Evolutionary conservation across 1,284 basidiomycete species (phyloP).

Genomic region (Ganoderma lucidum): DNA sequence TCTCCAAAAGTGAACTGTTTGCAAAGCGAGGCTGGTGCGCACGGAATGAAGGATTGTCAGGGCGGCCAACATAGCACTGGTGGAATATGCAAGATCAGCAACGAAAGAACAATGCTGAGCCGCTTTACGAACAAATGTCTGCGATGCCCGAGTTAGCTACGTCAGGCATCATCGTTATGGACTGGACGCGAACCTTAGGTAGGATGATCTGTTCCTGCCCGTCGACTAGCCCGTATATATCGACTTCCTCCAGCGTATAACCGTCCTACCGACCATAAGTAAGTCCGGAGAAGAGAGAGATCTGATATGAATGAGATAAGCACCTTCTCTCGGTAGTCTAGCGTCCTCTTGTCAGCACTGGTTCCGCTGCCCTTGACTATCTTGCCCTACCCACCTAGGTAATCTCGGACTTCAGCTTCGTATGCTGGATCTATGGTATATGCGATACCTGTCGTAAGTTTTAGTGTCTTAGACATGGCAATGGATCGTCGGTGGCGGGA

Average conservation of each 20-base stretch:
- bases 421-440: slow-evolving; percentile 85
- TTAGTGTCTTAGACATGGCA: not conserved
- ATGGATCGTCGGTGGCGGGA: not conserved
- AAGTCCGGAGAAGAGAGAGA: not conserved
- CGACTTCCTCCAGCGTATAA: slow-evolving; percentile 73
- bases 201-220: slow-evolving; percentile 65
- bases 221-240: slow-evolving; percentile 63
- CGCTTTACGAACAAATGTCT: slow-evolving; percentile 37
- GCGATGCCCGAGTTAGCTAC: not conserved
- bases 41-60: slow-evolving; percentile 84
- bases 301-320: not conserved
- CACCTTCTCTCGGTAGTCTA: slow-evolving; percentile 86
- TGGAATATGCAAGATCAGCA: slow-evolving; percentile 37
- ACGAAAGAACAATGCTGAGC: not conserved
- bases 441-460: slow-evolving; percentile 65
- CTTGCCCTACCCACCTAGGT: slow-evolving; percentile 64
- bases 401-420: slow-evolving; percentile 78
- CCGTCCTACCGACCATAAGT: slow-evolving; percentile 59
- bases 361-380: not conserved
- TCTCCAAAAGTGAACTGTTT: too few species aligned
- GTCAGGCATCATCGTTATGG: slow-evolving; percentile 31
- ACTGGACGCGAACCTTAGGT: slow-evolving; percentile 47
- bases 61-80: slow-evolving; percentile 77
- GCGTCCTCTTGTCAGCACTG: not conserved
- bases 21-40: slow-evolving; percentile 30